Base-by-base conservation (phyloP, 352 stramenopile genomes). In the Globisporangium polare region DNA sequence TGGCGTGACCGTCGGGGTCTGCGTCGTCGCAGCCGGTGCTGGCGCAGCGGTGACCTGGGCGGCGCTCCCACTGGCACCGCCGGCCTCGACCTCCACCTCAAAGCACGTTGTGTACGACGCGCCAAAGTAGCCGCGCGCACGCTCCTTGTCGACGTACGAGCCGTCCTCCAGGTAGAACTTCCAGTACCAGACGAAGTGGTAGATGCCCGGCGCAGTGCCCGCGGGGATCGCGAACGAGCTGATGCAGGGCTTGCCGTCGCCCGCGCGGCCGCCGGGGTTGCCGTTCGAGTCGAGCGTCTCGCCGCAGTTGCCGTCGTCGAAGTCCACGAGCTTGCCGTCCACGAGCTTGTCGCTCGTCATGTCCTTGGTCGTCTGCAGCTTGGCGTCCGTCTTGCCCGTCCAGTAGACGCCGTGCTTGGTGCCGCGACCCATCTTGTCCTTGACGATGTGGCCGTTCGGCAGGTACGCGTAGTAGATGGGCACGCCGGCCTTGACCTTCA, bases 181-280 rank as follows among this genome's bases (percentile, higher is more conserved):
- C 80, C 80, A 89, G 61, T 82, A 88, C 80, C 80, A 89, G 9
- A 89, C 80, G 64, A 88, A 79, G 33, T 81, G 80, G 66, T 86
- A 89, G 41, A 80, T 68, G 15, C 80, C 80, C 1, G 77, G 63
- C 9, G 71, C 20, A 0, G 75, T 85, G 26, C 74, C 74, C 7
- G 47, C 53, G 0, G 80, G 77, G 42, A 88, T 69, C 31, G 63
- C 68, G 50, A 89, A 89, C 22, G 68, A 67, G 6, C 80, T 74
- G 29, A 89, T 70, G 39, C 80, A 89, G 2, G 80, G 80, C 60
- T 85, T 83, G 35, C 76, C 77, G 37, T 89, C 80, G 9, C 80
- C 80, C 3, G 75, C 80, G 27, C 80, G 77, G 0, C 74, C 75
- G n/a, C 74, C 56, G 0, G 77, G 73, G 22, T 78, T 71, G 3